Percentiles rank a stretch among this genome's conserved stretches.
These are phyloP conservation scores for Alloteropsis semialata DNA, from an alignment of 176 grass and related monocot species.

Conservation along the genomic window DNA sequence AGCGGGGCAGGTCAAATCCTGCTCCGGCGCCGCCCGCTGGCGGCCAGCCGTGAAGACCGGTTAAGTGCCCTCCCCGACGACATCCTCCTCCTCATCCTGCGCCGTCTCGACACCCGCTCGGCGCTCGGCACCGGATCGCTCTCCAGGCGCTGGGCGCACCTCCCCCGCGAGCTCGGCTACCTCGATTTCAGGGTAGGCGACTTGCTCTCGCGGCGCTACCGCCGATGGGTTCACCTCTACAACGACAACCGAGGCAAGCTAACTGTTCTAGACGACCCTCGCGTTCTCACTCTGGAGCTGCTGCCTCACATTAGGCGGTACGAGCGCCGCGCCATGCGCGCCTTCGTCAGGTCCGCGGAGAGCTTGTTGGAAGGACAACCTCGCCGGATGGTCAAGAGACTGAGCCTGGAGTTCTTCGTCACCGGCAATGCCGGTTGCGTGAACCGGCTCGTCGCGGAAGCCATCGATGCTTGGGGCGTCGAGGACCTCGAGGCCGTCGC, in stretches of 20 bases:
- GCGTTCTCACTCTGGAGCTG: not conserved
- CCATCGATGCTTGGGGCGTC: constrained; percentile 13
- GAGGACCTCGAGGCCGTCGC: constrained; percentile 13
- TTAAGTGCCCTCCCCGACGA: constrained; percentile 21
- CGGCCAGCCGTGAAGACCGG: not conserved
- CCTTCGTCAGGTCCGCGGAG: not conserved
- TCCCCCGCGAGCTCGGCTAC: not conserved
- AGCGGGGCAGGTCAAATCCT: not conserved
- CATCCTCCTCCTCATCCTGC: constrained; percentile 8
- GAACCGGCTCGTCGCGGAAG: not conserved
- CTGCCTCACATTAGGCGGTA: not conserved
- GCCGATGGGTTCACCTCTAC: not conserved
- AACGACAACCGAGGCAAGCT: not conserved
- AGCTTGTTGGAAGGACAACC: not conserved
- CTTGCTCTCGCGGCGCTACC: constrained; percentile 3
- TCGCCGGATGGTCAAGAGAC: not conserved
- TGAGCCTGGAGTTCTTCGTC: not conserved
- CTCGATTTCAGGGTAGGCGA: not conserved
- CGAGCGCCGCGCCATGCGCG: constrained; percentile 21
- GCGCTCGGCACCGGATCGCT: not conserved
- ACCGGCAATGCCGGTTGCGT: not conserved
- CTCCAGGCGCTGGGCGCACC: constrained; percentile 13
- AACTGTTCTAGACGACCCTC: not conserved
- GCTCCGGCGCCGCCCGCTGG: not conserved
- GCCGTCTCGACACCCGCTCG: constrained; percentile 10